Evolutionary conservation across 345 rosid genomes (phyloP).

Genomic region (Ailanthus altissimus): DNA sequence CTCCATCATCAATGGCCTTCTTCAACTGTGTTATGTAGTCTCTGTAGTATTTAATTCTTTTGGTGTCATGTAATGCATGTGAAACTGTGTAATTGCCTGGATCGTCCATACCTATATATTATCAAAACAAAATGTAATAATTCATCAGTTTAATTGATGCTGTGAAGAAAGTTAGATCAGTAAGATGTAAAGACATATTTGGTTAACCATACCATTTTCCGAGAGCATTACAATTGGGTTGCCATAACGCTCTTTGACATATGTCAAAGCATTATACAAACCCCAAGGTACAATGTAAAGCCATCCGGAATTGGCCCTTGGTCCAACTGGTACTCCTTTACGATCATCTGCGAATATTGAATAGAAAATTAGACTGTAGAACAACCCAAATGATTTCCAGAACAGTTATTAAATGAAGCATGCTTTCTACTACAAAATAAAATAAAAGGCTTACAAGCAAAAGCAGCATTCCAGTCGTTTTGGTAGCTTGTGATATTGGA

Average conservation of each 20-base stretch:
- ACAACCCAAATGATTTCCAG: no score
- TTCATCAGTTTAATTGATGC: no score
- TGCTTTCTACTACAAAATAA: no score
- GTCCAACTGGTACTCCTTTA: conserved; percentile 53
- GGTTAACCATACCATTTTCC: conserved; percentile 48
- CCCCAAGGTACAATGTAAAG: conserved; percentile 75
- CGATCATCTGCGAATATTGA: conserved; percentile 36
- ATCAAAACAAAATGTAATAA: no score
- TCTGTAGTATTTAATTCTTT: conserved; percentile 45
- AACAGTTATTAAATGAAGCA: no score
- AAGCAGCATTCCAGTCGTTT: conserved; percentile 54
- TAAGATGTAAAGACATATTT: no score
- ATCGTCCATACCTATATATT: conserved; percentile 65
- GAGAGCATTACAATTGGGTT: conserved; percentile 48
- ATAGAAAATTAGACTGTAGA: no score
- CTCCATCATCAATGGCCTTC: conserved; percentile 59
- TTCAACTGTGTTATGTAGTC: conserved; percentile 49
- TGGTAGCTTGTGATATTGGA: conserved; percentile 43
- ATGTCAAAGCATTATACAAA: conserved; percentile 46
- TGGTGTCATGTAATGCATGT: conserved; percentile 44
- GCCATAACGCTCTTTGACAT: conserved; percentile 55
- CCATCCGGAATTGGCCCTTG: conserved; percentile 55
- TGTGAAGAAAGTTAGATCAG: no score
- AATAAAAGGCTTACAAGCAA: conserved; percentile 40
- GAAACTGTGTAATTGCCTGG: conserved; percentile 43